Base-by-base conservation (phyloP, 345 rosid species). In the Camelina sativa region DNA sequence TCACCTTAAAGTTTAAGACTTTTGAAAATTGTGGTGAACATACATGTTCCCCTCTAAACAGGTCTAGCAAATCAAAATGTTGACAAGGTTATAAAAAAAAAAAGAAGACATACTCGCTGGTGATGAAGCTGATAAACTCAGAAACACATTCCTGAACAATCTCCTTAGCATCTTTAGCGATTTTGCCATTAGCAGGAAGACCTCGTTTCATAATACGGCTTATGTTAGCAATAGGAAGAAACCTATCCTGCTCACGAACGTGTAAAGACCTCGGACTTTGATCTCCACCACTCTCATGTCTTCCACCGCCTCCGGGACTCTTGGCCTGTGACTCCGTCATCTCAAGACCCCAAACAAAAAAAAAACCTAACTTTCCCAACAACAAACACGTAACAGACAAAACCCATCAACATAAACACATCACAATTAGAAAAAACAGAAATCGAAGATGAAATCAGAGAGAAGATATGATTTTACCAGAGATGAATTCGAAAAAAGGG, bases 141-240 rank as follows among this genome's bases (percentile, higher is more conserved):
- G 97, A 91, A 47, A 94, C 97, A 74, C 98, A 94, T 62, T 94
- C 98, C 84, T 94, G 97, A 12, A 94, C 88, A 76, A 87, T 91
- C 83, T 94, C 98, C 75, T 94, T 94, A n/a, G 96, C 95, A 35
- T 91, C 98, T 84, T 94, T 94, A 38, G 98, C 97, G 35, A 91
- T 89, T 83, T 94, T 94, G 6, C 96, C 98, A 76, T 94, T 91
- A 37, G 97, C 81, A 54, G 97, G 98, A 41, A 94, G 88, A 9
- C 86, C 96, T 78, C 86, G 84, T 85, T 94, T 94, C 97, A 94
- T 91, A 71, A 94, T 94, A 30, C 98, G 86, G 78, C 97, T 90
- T 32, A 94, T 89, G 64, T 94, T 94, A 52, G 98, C 98, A 62
- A 94, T 94, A 4, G 98, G 98, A 22, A 94, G 91, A 10, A 79